Evolutionary conservation across 371 early-diverging fungal genomes (phyloP).

Genomic region (Mucor mucedo): DNA sequence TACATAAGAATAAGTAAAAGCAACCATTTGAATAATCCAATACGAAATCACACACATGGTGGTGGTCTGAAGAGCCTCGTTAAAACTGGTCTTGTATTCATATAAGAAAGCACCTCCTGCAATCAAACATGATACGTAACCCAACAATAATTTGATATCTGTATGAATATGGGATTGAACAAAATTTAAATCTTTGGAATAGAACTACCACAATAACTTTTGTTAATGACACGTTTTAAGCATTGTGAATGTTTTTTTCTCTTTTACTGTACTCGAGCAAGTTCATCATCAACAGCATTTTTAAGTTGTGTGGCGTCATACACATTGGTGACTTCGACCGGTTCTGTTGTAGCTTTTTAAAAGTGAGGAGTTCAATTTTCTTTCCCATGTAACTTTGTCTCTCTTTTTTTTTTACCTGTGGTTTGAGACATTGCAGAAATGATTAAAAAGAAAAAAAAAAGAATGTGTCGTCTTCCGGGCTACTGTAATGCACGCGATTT

Average conservation of each 20-base stretch:
- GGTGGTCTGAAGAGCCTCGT: slow-evolving; percentile 36
- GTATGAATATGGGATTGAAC: slow-evolving; percentile 42
- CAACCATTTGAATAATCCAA: slow-evolving; percentile 37
- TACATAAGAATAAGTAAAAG: slow-evolving; percentile 31
- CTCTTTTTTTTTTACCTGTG: neutral
- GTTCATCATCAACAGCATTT: slow-evolving; percentile 51
- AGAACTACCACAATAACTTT: slow-evolving; percentile 18
- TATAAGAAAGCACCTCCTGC: slow-evolving; percentile 44
- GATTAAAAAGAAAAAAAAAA: neutral
- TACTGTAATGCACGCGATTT: neutral
- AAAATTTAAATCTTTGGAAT: slow-evolving; percentile 28
- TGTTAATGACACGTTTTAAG: neutral
- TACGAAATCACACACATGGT: slow-evolving; percentile 36
- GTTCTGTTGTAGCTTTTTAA: slow-evolving; percentile 4
- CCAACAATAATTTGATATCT: slow-evolving; percentile 46
- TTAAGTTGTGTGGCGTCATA: slow-evolving; percentile 46
- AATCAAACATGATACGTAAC: slow-evolving; percentile 46
- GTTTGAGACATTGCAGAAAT: neutral
- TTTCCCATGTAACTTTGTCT: neutral
- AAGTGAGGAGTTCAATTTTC: neutral
- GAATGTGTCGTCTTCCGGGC: neutral
- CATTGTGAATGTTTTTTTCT: neutral
- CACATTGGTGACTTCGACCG: slow-evolving; percentile 42
- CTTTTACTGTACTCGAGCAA: slow-evolving; percentile 36
- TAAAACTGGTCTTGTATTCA: slow-evolving; percentile 47